These are phyloP conservation scores for Pisolithus tinctorius DNA, from an alignment of 768 basidiomycete species.

Conservation along the genomic window DNA sequence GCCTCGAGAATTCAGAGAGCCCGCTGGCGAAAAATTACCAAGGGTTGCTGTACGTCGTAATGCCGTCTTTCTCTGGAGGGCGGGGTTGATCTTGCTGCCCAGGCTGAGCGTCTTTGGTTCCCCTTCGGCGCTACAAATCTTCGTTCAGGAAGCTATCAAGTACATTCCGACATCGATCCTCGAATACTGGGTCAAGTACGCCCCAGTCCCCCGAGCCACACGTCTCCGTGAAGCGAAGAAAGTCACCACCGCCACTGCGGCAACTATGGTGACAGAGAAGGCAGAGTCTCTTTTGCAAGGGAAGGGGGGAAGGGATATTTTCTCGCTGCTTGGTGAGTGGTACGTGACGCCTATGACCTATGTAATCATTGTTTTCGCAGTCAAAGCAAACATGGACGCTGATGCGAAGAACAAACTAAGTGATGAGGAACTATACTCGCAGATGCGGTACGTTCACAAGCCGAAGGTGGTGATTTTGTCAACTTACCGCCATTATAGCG, in stretches of 20 bases:
- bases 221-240: conserved; percentile 1
- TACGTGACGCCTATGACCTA: neutral
- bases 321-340: conserved; percentile 33
- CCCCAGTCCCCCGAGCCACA: conserved; percentile 11
- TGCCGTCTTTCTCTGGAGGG: neutral
- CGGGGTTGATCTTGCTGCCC: neutral
- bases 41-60: neutral
- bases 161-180: conserved; percentile 28
- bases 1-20: conserved; percentile 8
- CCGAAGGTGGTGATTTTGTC: neutral
- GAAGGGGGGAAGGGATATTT: conserved; percentile 4
- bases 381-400: conserved; percentile 23
- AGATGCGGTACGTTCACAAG: neutral
- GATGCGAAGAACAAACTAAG: conserved; percentile 19
- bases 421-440: conserved; percentile 5
- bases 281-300: conserved; percentile 5
- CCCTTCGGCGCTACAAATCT: conserved; percentile 13
- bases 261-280: conserved; percentile 8
- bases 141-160: conserved; percentile 24
- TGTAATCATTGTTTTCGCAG: conserved; percentile 1
- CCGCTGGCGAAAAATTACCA: conserved; percentile 2
- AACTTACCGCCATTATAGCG: conserved; percentile 20
- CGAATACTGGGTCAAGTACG: conserved; percentile 27
- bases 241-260: neutral
- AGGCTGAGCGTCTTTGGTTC: conserved; percentile 6